Evolutionary conservation across 2,329 filamentous ascomycete genomes (phyloP).

Genomic region (Colletotrichum siamense): DNA sequence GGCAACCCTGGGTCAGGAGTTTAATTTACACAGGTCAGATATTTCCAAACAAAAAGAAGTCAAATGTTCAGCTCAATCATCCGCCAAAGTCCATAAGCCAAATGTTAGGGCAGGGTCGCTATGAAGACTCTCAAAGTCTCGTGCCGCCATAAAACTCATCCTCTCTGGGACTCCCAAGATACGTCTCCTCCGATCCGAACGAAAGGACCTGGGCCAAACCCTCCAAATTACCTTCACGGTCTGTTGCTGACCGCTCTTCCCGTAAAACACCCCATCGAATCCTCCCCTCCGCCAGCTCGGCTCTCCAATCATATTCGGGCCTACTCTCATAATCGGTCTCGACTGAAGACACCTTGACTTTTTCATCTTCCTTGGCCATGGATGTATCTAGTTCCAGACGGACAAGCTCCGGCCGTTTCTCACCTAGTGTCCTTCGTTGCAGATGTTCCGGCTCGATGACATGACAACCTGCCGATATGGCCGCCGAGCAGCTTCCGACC

Average conservation of each 20-base stretch:
- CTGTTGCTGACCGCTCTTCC: not conserved
- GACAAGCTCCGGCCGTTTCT: not conserved
- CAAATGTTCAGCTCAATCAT: not conserved
- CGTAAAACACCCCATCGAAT: not conserved
- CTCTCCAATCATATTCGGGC: not conserved
- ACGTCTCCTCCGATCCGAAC: not conserved
- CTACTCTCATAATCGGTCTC: not conserved
- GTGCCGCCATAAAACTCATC: not conserved
- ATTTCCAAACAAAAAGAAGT: not conserved
- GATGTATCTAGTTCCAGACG: not conserved
- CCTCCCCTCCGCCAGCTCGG: not conserved
- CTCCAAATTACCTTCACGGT: not conserved
- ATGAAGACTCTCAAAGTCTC: not conserved
- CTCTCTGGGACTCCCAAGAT: not conserved
- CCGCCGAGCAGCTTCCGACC: not conserved
- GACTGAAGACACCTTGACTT: not conserved
- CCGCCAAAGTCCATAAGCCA: not conserved
- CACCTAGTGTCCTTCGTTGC: not conserved
- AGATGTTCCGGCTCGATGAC: not conserved
- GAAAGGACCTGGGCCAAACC: not conserved
- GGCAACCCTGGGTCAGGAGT: not conserved
- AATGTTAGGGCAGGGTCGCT: not conserved
- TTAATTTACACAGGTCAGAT: not conserved
- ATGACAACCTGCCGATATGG: not conserved
- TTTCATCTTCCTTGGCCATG: not conserved